Evolutionary conservation across 2,329 filamentous ascomycete species (phyloP).

Genomic region (Pseudogymnoascus sp.): DNA sequence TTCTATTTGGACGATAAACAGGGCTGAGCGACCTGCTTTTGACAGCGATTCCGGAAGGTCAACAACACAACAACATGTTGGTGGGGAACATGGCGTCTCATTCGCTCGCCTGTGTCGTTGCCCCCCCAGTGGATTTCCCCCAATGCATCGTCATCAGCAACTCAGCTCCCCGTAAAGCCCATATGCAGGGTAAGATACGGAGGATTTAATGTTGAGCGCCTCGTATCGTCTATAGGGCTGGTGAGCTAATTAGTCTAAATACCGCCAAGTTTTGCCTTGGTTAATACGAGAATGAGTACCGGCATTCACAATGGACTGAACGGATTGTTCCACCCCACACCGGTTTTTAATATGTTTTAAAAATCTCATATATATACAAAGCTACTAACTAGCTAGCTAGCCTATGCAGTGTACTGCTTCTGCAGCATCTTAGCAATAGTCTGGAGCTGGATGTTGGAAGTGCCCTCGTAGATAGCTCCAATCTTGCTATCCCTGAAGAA

Average conservation of each 20-base stretch:
- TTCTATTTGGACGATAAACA: background rate
- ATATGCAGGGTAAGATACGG: background rate
- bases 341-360: background rate
- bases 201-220: conserved; percentile 7
- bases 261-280: background rate
- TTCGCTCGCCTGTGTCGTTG: conserved; percentile 3
- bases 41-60: conserved; percentile 9
- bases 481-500: conserved; percentile 98
- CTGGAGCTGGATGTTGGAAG: conserved; percentile 67
- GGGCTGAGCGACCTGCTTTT: background rate
- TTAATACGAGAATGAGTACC: background rate
- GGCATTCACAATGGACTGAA: background rate
- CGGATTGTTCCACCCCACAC: background rate
- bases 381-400: background rate
- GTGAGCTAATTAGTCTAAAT: background rate
- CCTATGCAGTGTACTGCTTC: conserved; percentile 57
- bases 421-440: conserved; percentile 67
- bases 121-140: conserved; percentile 3
- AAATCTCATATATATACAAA: background rate
- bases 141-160: background rate
- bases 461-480: conserved; percentile 93
- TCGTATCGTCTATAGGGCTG: background rate
- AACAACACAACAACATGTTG: conserved; percentile 7
- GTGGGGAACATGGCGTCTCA: conserved; percentile 3
- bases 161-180: background rate